Evolutionary conservation across 495 filamentous ascomycete species (phyloP), one percentile per base, ranked within the genome.

Genomic region (Mytilinidion resinicola): DNA sequence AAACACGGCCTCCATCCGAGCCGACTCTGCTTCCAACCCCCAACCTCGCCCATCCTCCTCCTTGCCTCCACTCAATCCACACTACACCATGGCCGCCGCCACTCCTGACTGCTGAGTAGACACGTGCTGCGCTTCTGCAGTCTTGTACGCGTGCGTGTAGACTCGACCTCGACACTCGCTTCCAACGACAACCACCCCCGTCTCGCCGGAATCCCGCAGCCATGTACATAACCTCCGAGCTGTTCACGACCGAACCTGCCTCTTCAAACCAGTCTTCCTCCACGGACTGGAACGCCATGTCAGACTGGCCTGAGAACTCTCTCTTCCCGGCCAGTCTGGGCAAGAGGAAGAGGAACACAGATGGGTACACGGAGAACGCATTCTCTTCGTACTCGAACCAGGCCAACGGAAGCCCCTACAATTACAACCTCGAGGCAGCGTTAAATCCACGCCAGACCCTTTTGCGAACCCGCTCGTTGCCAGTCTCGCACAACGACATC

Each of bases 201-300:
- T 58, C 34, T 14, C 25, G 12, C 35, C 37, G 44, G 17, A 19
- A 12, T 25, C 33, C 49, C 19, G 7, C 34, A 55, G 55, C 14
- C 15, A 59, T 64, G 55, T 64, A 64, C 39, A 64, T 64, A 25
- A 64, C 62, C 35, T 57, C 57, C 0, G 53, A 64, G 1, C 62
- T 64, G n/a, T 64, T 64, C 53, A 47, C 46, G 43, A 36, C 39
- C 21, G 21, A 3, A 38, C n/a, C 21, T 25, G 7, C 21, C 1
- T 41, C 25, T 8, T n/a, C 11, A 21, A 44, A 4, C 7, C 4
- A 10, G 36, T 20, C 17, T 2, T 37, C 35, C 19, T 49, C 10
- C 38, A 30, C 36, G 15, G 39, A 20, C 14, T 56, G 47, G 44
- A 55, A 39, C 47, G 35, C 53, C 17, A 62, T 54, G 60, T 19